phyloP scores from a whole-genome alignment of 768 basidiomycete genomes.

The Amanita rubescens region DNA sequence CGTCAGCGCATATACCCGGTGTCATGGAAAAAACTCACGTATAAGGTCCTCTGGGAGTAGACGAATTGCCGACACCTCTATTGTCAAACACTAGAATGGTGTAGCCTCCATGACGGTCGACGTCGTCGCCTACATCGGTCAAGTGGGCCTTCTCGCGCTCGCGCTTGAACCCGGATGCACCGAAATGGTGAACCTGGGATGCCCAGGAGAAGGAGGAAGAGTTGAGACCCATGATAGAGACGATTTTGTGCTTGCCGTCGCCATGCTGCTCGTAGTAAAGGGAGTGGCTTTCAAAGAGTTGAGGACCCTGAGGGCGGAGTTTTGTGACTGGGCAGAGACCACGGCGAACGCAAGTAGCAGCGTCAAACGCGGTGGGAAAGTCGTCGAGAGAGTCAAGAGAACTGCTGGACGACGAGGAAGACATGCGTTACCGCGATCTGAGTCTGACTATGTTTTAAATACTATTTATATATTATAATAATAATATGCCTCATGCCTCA shows the following conservation, averaged over 20 bases:
- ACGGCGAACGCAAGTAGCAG: constrained; percentile 53
- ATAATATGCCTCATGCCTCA: not conserved
- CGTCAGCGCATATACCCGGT: not conserved
- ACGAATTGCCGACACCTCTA: constrained; percentile 74
- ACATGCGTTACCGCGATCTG: not conserved
- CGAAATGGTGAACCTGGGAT: constrained; percentile 59
- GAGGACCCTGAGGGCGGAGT: constrained; percentile 36
- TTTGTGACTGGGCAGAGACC: constrained; percentile 71
- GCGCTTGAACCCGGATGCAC: constrained; percentile 19
- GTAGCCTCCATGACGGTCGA: constrained; percentile 31
- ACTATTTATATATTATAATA: too few relatives aligned
- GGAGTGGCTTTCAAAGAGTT: constrained; percentile 56
- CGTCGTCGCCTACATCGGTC: not conserved
- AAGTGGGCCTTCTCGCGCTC: constrained; percentile 1
- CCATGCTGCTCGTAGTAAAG: constrained; percentile 81
- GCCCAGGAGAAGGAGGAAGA: constrained; percentile 57
- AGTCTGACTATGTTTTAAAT: too few relatives aligned
- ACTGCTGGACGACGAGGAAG: not conserved
- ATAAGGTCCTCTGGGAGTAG: constrained; percentile 67
- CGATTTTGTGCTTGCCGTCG: constrained; percentile 47
- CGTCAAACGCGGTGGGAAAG: constrained; percentile 47
- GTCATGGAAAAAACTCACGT: constrained; percentile 43
- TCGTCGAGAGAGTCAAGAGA: constrained; percentile 6
- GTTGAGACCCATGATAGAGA: constrained; percentile 79
- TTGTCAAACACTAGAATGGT: constrained; percentile 76